Evolutionary conservation across 257 asterid genomes (phyloP).

Genomic region (Primulina eburnea): DNA sequence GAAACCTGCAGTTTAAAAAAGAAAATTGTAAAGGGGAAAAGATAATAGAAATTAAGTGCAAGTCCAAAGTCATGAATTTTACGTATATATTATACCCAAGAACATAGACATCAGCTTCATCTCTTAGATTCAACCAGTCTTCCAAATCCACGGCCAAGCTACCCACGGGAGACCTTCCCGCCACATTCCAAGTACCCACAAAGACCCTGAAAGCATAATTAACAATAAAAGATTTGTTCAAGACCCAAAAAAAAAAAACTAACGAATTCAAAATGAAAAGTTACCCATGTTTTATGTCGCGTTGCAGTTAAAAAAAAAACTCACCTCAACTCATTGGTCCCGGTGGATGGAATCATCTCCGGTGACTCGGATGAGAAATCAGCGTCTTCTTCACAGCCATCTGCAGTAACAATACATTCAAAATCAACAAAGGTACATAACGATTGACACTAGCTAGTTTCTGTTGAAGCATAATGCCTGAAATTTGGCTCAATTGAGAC

Average conservation of each 20-base stretch:
- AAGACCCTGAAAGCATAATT: neutral
- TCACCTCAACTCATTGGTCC: conserved; percentile 57
- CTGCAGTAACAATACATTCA: conserved; percentile 26
- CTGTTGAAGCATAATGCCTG: conserved; percentile 34
- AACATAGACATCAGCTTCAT: neutral
- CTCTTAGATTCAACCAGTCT: neutral
- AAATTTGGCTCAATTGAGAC: conserved; percentile 29
- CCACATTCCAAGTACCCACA: neutral
- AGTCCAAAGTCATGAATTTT: neutral
- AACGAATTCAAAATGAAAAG: neutral
- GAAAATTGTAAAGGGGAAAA: too few species aligned
- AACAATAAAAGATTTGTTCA: too few species aligned
- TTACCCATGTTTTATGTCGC: neutral
- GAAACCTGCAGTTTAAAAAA: conserved; percentile 54
- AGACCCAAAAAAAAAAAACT: neutral
- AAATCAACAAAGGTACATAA: neutral
- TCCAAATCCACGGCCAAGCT: neutral
- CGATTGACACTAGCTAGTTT: neutral
- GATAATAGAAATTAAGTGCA: neutral
- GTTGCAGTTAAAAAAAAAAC: conserved; percentile 12
- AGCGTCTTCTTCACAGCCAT: conserved; percentile 44
- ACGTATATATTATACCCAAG: neutral
- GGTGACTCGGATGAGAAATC: conserved; percentile 26
- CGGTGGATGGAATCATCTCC: conserved; percentile 47
- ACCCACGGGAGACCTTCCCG: neutral